These are phyloP conservation scores for Hanseniaspora meyeri DNA, from an alignment of 805 yeast species.

Conservation along the genomic window DNA sequence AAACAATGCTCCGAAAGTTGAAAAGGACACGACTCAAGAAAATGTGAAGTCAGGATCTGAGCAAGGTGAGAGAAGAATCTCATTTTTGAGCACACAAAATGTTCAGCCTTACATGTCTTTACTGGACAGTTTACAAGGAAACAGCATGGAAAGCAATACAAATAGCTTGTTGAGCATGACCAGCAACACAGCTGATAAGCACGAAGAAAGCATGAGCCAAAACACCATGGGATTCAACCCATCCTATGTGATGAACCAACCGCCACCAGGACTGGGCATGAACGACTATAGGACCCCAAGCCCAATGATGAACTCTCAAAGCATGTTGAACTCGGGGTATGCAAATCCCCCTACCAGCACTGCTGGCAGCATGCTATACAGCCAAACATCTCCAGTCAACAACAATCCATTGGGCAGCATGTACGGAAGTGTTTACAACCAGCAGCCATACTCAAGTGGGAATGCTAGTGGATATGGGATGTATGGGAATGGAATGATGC, in stretches of 20 bases:
- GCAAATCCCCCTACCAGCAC: not conserved
- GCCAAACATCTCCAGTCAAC: not conserved
- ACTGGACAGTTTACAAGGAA: not conserved
- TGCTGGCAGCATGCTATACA: not conserved
- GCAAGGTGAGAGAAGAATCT: not conserved
- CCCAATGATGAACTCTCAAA: not conserved
- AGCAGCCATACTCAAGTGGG: not conserved
- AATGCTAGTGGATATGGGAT: not conserved
- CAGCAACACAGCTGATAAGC: not conserved
- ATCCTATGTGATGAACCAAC: not conserved
- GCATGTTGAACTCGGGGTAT: not conserved
- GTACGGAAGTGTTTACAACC: not conserved
- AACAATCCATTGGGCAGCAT: not conserved
- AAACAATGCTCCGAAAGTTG: not conserved
- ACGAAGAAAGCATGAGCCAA: not conserved
- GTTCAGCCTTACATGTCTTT: constrained; percentile 8
- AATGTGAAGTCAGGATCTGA: not conserved
- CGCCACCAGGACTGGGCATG: not conserved
- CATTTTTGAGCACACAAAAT: not conserved
- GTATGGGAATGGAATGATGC: not conserved
- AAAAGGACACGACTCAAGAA: not conserved
- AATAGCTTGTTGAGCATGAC: not conserved
- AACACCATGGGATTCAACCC: not conserved
- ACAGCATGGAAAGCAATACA: not conserved
- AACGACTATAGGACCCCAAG: not conserved